A percentile compares a stretch with the other conserved stretches of the same genome.
phyloP scores from a whole-genome alignment of 23 red algal genomes.

The Pyropia haitanensis region DNA sequence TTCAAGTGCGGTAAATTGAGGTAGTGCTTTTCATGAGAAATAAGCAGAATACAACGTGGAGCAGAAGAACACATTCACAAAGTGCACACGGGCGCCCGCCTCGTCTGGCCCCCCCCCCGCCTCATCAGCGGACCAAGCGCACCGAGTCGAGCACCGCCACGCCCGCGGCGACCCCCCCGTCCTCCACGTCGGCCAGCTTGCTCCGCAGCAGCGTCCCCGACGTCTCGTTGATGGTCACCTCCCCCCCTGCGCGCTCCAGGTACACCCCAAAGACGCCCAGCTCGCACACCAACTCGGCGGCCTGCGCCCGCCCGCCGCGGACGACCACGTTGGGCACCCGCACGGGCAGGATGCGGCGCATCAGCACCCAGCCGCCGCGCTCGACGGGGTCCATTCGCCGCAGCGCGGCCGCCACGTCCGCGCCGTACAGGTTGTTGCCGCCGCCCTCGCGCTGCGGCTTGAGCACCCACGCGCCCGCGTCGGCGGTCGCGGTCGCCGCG shows the following conservation, averaged over 20 bases:
- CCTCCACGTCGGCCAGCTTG: conserved; percentile 62
- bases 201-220: conserved; percentile 71
- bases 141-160: conserved; percentile 88
- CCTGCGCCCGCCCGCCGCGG: conserved; percentile 18
- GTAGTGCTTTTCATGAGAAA: too few relatives aligned
- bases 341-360: conserved; percentile 74
- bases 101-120: too few relatives aligned
- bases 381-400: conserved; percentile 21
- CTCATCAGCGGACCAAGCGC: conserved; percentile 13
- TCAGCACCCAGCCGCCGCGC: conserved; percentile 62
- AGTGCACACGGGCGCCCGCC: too few relatives aligned
- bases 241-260: conserved; percentile 10
- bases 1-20: too few relatives aligned
- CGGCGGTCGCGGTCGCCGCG: conserved; percentile 24
- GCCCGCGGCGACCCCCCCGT: conserved; percentile 95
- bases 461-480: conserved; percentile 66
- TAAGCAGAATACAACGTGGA: too few relatives aligned
- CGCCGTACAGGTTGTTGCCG: conserved; percentile 85
- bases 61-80: too few relatives aligned
- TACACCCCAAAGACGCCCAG: conserved; percentile 84
- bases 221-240: conserved; percentile 31
- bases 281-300: conserved; percentile 55
- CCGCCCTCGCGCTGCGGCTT: conserved; percentile 99
- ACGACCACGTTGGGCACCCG: conserved; percentile 45
- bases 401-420: conserved; percentile 31